Conservation (phyloP, 2,329 filamentous ascomycete species). For the Colletotrichum sp. region DNA sequence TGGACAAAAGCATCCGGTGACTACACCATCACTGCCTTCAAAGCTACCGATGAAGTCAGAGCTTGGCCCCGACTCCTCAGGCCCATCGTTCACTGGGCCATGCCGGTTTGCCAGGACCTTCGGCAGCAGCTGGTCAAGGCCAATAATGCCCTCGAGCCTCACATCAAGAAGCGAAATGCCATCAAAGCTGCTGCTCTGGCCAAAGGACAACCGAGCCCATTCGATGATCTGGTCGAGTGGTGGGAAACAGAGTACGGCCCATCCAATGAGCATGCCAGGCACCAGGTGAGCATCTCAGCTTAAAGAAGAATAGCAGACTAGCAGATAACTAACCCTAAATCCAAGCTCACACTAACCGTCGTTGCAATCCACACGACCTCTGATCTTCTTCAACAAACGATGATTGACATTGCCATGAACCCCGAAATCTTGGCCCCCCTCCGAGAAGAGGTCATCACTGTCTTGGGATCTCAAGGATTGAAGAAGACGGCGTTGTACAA, state of each 20-base stretch:
- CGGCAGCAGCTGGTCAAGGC: background rate
- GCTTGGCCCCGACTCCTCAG: conserved; percentile 20
- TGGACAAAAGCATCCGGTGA: conserved; percentile 15
- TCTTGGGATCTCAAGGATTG: conserved; percentile 22
- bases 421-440: conserved; percentile 25
- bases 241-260: background rate
- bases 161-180: conserved; percentile 5
- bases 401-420: conserved; percentile 24
- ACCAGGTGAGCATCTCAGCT: conserved; percentile 1
- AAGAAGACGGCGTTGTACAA: conserved; percentile 26
- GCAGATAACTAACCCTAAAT: background rate
- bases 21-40: background rate
- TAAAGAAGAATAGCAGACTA: background rate
- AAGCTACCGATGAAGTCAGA: background rate
- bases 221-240: conserved; percentile 26
- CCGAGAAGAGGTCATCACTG: conserved; percentile 25
- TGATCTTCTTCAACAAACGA: conserved; percentile 22
- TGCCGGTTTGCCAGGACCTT: conserved; percentile 9
- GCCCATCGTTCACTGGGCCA: conserved; percentile 19
- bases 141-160: conserved; percentile 7
- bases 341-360: conserved; percentile 21
- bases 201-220: background rate
- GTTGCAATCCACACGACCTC: conserved; percentile 28
- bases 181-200: conserved; percentile 1
- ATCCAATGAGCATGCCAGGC: conserved; percentile 32